These are phyloP conservation scores for Spathaspora arborariae DNA, from an alignment of 805 yeast genomes.

Conservation along the genomic window DNA sequence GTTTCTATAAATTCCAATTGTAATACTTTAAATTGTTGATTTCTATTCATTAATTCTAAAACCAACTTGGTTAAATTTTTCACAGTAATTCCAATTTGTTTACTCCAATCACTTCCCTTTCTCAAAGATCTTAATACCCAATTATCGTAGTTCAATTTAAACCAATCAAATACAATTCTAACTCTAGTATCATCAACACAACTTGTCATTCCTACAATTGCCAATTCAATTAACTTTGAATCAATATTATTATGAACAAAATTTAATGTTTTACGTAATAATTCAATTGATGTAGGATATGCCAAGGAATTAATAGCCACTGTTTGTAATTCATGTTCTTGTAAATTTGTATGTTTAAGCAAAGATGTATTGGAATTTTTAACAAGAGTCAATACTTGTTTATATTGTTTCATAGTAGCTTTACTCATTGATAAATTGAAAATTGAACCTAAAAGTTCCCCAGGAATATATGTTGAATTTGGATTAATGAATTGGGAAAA, in stretches of 20 bases:
- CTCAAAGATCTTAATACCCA: conserved; percentile 50
- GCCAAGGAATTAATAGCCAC: conserved; percentile 56
- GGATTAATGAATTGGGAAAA: conserved; percentile 46
- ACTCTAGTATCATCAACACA: conserved; percentile 19
- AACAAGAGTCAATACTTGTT: conserved; percentile 51
- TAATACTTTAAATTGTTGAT: conserved; percentile 19
- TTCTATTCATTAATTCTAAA: conserved; percentile 36
- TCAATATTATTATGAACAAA: conserved; percentile 57
- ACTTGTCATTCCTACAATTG: conserved; percentile 51
- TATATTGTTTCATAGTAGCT: conserved; percentile 45
- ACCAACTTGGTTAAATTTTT: conserved; percentile 40
- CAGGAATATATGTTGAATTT: conserved; percentile 53
- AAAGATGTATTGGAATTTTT: conserved; percentile 47
- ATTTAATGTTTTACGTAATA: conserved; percentile 52
- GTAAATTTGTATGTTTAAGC: conserved; percentile 32
- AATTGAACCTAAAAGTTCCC: conserved; percentile 43
- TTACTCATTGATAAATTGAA: conserved; percentile 37
- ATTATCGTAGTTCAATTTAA: conserved; percentile 43
- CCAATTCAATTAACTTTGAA: conserved; percentile 50
- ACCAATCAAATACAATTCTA: conserved; percentile 49
- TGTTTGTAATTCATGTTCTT: conserved; percentile 45
- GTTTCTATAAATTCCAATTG: conserved; percentile 27
- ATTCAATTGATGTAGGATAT: conserved; percentile 40
- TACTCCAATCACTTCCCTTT: conserved; percentile 43
- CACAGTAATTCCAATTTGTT: conserved; percentile 43